A percentile compares a stretch with the other conserved stretches of the same genome.
Evolutionary conservation across 768 basidiomycete species (phyloP).

Genomic region (Trametopsis cervina): DNA sequence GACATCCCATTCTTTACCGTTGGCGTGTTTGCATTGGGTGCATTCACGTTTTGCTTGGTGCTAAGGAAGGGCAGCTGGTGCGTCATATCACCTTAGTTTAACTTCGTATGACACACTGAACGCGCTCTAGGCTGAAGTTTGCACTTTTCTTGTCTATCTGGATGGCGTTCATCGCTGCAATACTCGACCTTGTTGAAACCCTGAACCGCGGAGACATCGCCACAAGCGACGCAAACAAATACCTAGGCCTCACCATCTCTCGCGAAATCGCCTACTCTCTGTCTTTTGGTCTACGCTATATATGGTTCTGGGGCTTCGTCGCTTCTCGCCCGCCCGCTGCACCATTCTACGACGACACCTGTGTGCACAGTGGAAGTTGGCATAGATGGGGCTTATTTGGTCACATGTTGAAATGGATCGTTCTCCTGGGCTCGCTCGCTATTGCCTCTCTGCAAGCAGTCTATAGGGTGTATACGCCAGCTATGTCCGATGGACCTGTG

Average conservation of each 20-base stretch:
- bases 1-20: constrained; percentile 64
- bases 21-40: constrained; percentile 57
- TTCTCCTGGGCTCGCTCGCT: constrained; percentile 37
- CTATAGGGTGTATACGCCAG: constrained; percentile 43
- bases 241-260: constrained; percentile 35
- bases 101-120: neutral
- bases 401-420: constrained; percentile 41
- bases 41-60: constrained; percentile 48
- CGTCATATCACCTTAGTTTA: constrained; percentile 13
- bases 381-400: constrained; percentile 55
- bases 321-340: constrained; percentile 17
- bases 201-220: constrained; percentile 32
- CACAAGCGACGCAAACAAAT: constrained; percentile 21
- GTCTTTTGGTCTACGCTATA: constrained; percentile 49
- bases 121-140: constrained; percentile 23
- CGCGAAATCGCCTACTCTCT: constrained; percentile 56
- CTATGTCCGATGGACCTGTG: constrained; percentile 34
- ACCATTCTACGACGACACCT: constrained; percentile 6
- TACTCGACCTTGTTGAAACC: constrained; percentile 55
- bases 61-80: constrained; percentile 48
- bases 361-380: constrained; percentile 59
- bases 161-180: constrained; percentile 53
- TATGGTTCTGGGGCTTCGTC: constrained; percentile 67
- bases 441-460: constrained; percentile 54
- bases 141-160: constrained; percentile 39